Conservation (phyloP, 2,329 filamentous ascomycete genomes). For the Ascocoryne sarcoides region DNA sequence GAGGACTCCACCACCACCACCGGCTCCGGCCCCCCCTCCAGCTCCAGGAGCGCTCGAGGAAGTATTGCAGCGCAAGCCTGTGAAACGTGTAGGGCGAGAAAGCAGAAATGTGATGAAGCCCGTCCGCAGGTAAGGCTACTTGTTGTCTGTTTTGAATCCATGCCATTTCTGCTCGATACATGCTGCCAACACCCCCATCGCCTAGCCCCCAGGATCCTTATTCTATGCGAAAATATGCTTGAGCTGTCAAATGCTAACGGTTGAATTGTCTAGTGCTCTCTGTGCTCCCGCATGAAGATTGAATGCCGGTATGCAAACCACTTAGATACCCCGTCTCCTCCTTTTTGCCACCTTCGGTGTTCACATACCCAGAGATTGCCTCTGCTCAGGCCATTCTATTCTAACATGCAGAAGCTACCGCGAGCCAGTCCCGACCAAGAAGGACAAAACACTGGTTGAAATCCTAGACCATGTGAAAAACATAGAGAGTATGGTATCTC, state of each 20-base stretch:
- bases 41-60: slow-evolving; percentile 33
- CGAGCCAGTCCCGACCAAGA: slow-evolving; percentile 33
- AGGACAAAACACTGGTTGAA: slow-evolving; percentile 54
- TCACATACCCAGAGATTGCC: background rate
- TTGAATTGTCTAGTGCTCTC: slow-evolving; percentile 36
- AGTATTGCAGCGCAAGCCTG: slow-evolving; percentile 47
- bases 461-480: slow-evolving; percentile 48
- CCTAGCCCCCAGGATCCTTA: background rate
- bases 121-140: slow-evolving; percentile 37
- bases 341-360: background rate
- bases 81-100: slow-evolving; percentile 50
- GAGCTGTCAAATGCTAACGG: background rate
- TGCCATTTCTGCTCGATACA: background rate
- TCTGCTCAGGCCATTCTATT: too few species aligned
- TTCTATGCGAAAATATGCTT: background rate
- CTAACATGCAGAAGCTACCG: background rate
- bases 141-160: background rate
- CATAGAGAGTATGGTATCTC: slow-evolving; percentile 48
- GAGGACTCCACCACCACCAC: slow-evolving; percentile 4
- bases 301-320: slow-evolving; percentile 37
- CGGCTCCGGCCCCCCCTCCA: slow-evolving; percentile 21
- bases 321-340: background rate
- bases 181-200: background rate
- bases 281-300: slow-evolving; percentile 47
- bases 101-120: slow-evolving; percentile 56